These are phyloP conservation scores for Tuber borchii DNA, from an alignment of 495 filamentous ascomycete genomes.

Conservation along the genomic window DNA sequence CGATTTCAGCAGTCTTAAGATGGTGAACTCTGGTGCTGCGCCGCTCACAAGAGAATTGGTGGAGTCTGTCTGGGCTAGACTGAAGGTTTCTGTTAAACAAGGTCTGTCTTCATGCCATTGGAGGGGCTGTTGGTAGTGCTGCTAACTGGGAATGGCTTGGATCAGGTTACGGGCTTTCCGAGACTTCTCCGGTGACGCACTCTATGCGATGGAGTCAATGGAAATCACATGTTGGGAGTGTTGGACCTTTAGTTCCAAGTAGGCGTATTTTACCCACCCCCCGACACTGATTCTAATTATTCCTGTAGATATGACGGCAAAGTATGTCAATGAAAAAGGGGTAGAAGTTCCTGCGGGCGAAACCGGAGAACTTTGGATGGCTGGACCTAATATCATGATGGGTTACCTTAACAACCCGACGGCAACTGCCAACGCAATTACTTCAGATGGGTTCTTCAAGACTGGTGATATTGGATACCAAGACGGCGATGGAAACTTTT, in stretches of 20 bases:
- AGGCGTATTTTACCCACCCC: not conserved
- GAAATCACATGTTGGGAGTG: constrained; percentile 68
- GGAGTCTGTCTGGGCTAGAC: constrained; percentile 64
- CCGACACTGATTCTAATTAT: not conserved
- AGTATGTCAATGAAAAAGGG: constrained; percentile 63
- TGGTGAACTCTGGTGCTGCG: constrained; percentile 85
- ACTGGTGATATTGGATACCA: constrained; percentile 66
- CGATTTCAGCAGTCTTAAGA: constrained; percentile 68
- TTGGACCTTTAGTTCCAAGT: constrained; percentile 65
- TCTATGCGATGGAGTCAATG: constrained; percentile 68
- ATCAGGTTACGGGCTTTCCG: constrained; percentile 51
- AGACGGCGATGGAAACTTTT: constrained; percentile 57
- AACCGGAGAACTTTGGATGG: constrained; percentile 69
- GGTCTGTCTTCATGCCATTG: constrained; percentile 2
- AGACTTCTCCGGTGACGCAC: constrained; percentile 52
- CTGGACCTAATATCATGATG: constrained; percentile 69
- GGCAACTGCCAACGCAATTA: constrained; percentile 59
- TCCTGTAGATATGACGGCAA: constrained; percentile 62
- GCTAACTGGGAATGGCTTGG: not conserved
- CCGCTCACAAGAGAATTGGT: constrained; percentile 79
- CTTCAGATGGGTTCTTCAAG: constrained; percentile 70
- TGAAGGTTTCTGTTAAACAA: constrained; percentile 64
- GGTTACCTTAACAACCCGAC: constrained; percentile 67
- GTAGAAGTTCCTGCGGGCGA: constrained; percentile 55
- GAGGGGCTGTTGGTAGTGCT: not conserved